phyloP scores from a whole-genome alignment of 2,329 filamentous ascomycete species.

The Alternaria ethzedia region DNA sequence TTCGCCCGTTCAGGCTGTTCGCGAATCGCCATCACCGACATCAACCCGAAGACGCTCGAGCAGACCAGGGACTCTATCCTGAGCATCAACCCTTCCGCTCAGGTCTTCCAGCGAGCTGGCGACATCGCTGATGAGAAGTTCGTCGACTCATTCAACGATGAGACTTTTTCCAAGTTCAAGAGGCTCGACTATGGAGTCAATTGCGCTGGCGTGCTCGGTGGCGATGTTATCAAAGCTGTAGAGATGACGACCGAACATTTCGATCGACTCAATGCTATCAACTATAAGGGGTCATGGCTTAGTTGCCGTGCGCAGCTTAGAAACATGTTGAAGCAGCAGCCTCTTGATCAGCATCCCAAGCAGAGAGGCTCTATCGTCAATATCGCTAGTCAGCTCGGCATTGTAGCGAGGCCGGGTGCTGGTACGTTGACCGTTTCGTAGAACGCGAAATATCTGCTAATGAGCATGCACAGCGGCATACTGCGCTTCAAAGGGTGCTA shows the following conservation, averaged over 20 bases:
- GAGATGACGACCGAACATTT: conserved; percentile 59
- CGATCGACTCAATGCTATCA: conserved; percentile 61
- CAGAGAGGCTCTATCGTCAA: conserved; percentile 61
- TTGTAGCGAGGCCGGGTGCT: conserved; percentile 41
- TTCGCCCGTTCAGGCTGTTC: conserved; percentile 60
- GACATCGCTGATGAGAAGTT: conserved; percentile 58
- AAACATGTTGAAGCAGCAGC: conserved; percentile 59
- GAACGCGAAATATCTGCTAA: neutral
- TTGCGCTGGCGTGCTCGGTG: conserved; percentile 61
- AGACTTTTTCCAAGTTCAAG: conserved; percentile 46
- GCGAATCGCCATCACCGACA: conserved; percentile 62
- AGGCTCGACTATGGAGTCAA: conserved; percentile 64
- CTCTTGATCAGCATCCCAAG: conserved; percentile 49
- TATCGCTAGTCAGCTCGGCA: conserved; percentile 59
- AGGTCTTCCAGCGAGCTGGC: conserved; percentile 50
- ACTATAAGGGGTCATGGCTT: conserved; percentile 64
- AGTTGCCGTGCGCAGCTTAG: conserved; percentile 60
- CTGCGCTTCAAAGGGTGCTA: conserved; percentile 64
- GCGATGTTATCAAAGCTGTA: conserved; percentile 48
- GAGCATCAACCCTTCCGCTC: conserved; percentile 31
- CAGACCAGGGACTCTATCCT: conserved; percentile 35
- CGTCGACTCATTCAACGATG: conserved; percentile 51
- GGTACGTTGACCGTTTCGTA: conserved; percentile 15
- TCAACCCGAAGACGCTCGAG: conserved; percentile 52
- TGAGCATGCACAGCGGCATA: conserved; percentile 56